A percentile compares a stretch with the other conserved stretches of the same genome.
Evolutionary conservation across 768 basidiomycete species (phyloP).

Genomic region (Cantharellus anzutake): DNA sequence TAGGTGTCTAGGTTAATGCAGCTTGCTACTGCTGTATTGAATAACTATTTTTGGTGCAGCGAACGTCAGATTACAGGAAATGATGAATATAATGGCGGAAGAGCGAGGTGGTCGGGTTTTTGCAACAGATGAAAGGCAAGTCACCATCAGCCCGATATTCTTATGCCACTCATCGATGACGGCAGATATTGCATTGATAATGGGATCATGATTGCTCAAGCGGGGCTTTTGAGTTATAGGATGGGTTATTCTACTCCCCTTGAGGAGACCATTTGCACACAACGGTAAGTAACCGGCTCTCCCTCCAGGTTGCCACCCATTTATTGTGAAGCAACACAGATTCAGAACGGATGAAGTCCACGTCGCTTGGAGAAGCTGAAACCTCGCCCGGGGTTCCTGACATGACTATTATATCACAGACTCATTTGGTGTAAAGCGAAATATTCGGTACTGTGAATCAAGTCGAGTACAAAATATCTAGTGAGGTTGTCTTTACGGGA

Average conservation of each 20-base stretch:
- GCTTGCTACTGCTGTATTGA: neutral
- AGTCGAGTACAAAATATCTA: too few relatives aligned
- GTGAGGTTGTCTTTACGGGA: too few relatives aligned
- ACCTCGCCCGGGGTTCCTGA: neutral
- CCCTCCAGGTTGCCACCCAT: neutral
- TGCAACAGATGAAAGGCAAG: slow-evolving; percentile 86
- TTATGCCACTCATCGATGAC: neutral
- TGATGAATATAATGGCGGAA: slow-evolving; percentile 96
- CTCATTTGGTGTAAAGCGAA: neutral
- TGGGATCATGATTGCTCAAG: slow-evolving; percentile 99
- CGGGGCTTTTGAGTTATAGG: slow-evolving; percentile 75
- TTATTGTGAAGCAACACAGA: slow-evolving; percentile 23
- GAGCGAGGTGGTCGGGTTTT: slow-evolving; percentile 82
- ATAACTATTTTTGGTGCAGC: slow-evolving; percentile 25
- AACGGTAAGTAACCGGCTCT: slow-evolving; percentile 34
- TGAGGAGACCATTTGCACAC: slow-evolving; percentile 72
- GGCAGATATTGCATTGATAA: slow-evolving; percentile 99
- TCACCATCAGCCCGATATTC: neutral
- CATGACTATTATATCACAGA: neutral
- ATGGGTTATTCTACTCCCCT: slow-evolving; percentile 76
- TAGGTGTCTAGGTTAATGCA: slow-evolving; percentile 25
- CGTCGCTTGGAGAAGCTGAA: slow-evolving; percentile 63
- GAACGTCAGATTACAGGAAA: slow-evolving; percentile 84
- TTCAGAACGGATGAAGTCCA: slow-evolving; percentile 91
- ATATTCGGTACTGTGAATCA: neutral